phyloP scores from a whole-genome alignment of 306 rosid species.

The Vigna angularis region DNA sequence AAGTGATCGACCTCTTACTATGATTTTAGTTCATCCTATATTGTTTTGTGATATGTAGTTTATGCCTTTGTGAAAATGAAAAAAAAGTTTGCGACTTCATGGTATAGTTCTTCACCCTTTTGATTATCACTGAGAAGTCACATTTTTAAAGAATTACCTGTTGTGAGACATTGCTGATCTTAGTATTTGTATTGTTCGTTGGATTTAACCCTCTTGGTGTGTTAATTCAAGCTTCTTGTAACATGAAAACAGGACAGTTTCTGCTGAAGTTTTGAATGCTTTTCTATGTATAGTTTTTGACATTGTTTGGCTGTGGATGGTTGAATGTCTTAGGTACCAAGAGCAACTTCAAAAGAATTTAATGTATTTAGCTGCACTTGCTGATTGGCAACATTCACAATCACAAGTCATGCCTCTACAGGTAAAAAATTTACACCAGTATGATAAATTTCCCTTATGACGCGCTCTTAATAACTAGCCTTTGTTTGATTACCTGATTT shows the following conservation, averaged over 20 bases:
- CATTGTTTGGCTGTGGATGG: neutral
- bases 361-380: constrained; percentile 98
- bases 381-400: constrained; percentile 90
- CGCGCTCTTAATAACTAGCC: constrained; percentile 4
- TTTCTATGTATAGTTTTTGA: neutral
- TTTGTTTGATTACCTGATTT: constrained; percentile 30
- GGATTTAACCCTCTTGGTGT: neutral
- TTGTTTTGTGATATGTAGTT: too few relatives aligned
- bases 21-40: too few relatives aligned
- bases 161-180: too few relatives aligned
- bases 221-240: too few relatives aligned
- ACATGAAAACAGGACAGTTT: neutral
- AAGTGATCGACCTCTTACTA: constrained; percentile 40
- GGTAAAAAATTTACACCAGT: constrained; percentile 47
- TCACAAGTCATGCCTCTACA: constrained; percentile 81
- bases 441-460: neutral
- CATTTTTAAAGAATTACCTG: too few relatives aligned
- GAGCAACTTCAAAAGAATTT: constrained; percentile 95
- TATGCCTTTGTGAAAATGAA: too few relatives aligned
- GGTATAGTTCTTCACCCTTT: too few relatives aligned
- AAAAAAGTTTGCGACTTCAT: too few relatives aligned
- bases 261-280: too few relatives aligned
- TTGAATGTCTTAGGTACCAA: constrained; percentile 70
- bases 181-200: too few relatives aligned
- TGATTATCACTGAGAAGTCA: too few relatives aligned